A percentile compares a stretch with the other conserved stretches of the same genome.
Conservation (phyloP, 2,329 filamentous ascomycete species). For the Fusarium annulatum region DNA sequence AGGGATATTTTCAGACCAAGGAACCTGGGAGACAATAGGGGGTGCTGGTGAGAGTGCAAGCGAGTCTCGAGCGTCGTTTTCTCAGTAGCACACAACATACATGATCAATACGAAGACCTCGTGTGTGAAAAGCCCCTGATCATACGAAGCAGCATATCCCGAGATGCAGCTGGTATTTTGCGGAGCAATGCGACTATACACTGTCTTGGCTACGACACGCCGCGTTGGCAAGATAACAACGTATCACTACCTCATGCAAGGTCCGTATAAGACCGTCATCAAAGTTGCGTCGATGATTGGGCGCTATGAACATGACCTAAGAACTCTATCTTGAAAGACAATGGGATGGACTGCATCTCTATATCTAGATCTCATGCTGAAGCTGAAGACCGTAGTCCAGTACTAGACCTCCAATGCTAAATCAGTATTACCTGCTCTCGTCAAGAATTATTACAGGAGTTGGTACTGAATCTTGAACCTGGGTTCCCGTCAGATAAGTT, state of each 20-base stretch:
- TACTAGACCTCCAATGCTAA: background rate
- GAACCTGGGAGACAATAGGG: background rate
- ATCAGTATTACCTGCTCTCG: background rate
- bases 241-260: background rate
- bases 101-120: background rate
- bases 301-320: no score
- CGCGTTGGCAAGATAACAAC: background rate
- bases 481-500: background rate
- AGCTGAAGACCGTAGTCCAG: background rate
- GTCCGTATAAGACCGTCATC: background rate
- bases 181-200: background rate
- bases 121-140: background rate
- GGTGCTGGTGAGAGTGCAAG: no score
- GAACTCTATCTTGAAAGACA: background rate
- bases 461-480: no score
- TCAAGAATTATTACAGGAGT: background rate
- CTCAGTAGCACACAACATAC: background rate
- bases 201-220: background rate
- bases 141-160: background rate
- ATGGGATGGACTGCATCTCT: background rate
- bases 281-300: background rate
- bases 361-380: background rate
- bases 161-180: background rate
- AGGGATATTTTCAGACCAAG: background rate
- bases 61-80: background rate